Conservation (phyloP, 208 protist species). For the Leishmania gerbilli region DNA sequence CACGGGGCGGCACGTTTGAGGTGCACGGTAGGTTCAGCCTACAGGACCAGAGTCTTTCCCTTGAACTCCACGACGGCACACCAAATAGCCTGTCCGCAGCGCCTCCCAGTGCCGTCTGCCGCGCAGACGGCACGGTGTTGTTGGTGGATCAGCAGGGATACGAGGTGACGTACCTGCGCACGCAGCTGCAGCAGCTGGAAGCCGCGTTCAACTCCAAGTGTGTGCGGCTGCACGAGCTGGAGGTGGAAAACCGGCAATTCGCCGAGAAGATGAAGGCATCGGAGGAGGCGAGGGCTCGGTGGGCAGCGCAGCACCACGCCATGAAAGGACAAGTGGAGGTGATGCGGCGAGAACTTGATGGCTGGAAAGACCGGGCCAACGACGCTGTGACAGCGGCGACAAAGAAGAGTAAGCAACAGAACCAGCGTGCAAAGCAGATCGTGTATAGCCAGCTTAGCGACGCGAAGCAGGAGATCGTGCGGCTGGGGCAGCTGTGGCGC, state of each 20-base stretch:
- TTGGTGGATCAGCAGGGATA: slow-evolving; percentile 76
- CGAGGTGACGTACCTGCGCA: slow-evolving; percentile 78
- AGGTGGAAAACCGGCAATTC: slow-evolving; percentile 62
- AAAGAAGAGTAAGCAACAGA: slow-evolving; percentile 33
- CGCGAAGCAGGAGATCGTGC: slow-evolving; percentile 53
- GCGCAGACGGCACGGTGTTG: slow-evolving; percentile 23
- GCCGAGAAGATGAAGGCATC: slow-evolving; percentile 41
- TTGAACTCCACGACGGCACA: not conserved
- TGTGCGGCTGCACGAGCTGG: slow-evolving; percentile 76
- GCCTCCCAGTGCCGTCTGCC: not conserved
- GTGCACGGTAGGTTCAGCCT: too few species aligned
- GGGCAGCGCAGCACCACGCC: slow-evolving; percentile 35
- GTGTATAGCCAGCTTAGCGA: slow-evolving; percentile 47
- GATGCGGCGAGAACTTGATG: slow-evolving; percentile 67
- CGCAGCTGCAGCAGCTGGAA: slow-evolving; percentile 82
- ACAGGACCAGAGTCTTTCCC: not conserved
- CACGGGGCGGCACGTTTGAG: not conserved
- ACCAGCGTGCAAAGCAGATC: slow-evolving; percentile 26
- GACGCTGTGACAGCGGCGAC: slow-evolving; percentile 31
- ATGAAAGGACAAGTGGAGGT: slow-evolving; percentile 49
- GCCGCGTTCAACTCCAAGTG: slow-evolving; percentile 87
- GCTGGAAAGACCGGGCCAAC: slow-evolving; percentile 63
- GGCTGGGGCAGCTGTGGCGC: slow-evolving; percentile 79
- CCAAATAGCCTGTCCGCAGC: not conserved
- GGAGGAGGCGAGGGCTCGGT: slow-evolving; percentile 36